Base-by-base conservation (phyloP, 2,329 filamentous ascomycete genomes). In the Monosporascus sp. region DNA sequence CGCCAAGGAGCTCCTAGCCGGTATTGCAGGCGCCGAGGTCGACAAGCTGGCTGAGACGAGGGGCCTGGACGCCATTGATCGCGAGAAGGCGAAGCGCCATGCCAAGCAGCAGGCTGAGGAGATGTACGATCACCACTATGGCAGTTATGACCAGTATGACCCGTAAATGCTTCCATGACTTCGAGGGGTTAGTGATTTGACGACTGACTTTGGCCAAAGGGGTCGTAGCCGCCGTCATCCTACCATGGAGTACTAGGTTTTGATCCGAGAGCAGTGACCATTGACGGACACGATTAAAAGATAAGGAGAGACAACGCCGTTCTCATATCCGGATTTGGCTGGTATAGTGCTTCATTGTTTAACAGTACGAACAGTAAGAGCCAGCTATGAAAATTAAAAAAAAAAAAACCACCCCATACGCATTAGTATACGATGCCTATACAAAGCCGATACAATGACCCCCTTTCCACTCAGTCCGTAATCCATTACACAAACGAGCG, bases 1-100 rank as follows among this genome's bases (percentile, higher is more conserved):
- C 65, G 89, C 89, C 67, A 93, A 93, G 77, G 89, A 92, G 74
- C 69, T 88, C 45, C 72, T 93, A 35, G 87, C 81, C 17, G 88
- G 85, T 54, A 76, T 92, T 52, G 88, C 86, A 27, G 88, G 82
- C 48, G 87, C 81, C 57, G 87, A 91, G 73, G 80, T 90, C 65
- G 88, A 93, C 76, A 87, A 85, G 73, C 79, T 92, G 35, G 78
- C 81, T 62, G 89, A 88, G 77, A 85, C 81, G 62, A 86, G 86
- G 77, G 84, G 84, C n/a, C 69, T 83, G 58, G 79, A 86, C 68
- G 76, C 74, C 55, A 62, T 79, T 55, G 82, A 87, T 71, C 70
- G 72, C 56, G 76, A 84, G 68, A 73, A 76, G 68, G 82, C 83
- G 54, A 80, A 82, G 68, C 73, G 76, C 60, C 77, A 84, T 53